These are phyloP conservation scores for Schoenoplectus tabernaemontani DNA, from an alignment of 202 grass and related monocot species.

Conservation along the genomic window DNA sequence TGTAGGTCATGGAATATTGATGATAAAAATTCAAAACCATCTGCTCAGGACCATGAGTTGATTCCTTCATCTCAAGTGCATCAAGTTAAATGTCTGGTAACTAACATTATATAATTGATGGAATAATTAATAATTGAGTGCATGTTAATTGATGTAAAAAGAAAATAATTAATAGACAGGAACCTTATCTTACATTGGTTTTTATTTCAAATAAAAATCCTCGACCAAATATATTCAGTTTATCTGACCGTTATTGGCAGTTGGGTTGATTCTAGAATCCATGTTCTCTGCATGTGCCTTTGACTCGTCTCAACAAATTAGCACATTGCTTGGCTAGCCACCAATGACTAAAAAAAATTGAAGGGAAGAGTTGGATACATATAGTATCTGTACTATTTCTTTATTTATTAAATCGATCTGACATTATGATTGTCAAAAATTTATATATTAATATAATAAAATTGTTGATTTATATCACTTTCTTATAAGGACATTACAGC, in stretches of 20 bases:
- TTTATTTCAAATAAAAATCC: background rate
- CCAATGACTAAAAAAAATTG: too few relatives aligned
- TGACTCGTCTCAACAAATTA: background rate
- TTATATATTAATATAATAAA: too few relatives aligned
- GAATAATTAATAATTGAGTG: background rate
- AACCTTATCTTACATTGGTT: background rate
- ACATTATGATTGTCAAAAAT: too few relatives aligned
- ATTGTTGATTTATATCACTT: background rate
- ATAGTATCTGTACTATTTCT: too few relatives aligned
- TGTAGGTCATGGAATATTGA: background rate
- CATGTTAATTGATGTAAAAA: background rate
- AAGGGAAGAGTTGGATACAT: too few relatives aligned
- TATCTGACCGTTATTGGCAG: conserved; percentile 18
- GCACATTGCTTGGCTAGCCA: too few relatives aligned
- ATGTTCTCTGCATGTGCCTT: conserved; percentile 16
- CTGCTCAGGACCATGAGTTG: background rate
- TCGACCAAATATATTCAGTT: conserved; percentile 11
- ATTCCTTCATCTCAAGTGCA: background rate
- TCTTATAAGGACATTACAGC: background rate
- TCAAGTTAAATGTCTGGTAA: background rate
- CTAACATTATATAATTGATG: background rate
- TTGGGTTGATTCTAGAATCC: conserved; percentile 9
- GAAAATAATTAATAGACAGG: background rate
- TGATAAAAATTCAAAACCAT: background rate
- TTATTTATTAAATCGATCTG: too few relatives aligned